A percentile compares a stretch with the other conserved stretches of the same genome.
Conservation (phyloP, 1,139 yeast genomes). For the Lipomyces yarrowii region DNA sequence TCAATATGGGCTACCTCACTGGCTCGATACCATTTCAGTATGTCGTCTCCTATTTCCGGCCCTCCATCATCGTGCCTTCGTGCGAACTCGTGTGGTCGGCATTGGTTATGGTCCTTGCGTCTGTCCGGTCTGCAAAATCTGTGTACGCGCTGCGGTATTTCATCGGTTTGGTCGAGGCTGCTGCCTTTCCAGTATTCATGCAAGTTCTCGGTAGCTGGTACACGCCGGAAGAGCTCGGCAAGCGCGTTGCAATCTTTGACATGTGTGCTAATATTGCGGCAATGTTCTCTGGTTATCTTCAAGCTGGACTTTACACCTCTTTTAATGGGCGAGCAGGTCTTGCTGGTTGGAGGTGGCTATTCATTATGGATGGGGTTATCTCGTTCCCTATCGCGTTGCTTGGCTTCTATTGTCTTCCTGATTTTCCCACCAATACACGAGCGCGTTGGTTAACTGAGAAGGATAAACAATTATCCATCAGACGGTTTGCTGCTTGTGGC, state of each 20-base stretch:
- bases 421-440: constrained; percentile 53
- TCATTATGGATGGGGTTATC: constrained; percentile 58
- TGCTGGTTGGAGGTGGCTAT: constrained; percentile 64
- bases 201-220: constrained; percentile 54
- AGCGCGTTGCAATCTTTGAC: constrained; percentile 48
- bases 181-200: constrained; percentile 59
- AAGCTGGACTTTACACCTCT: constrained; percentile 45
- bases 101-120: constrained; percentile 3
- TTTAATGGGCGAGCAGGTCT: constrained; percentile 39
- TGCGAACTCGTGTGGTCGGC: constrained; percentile 10
- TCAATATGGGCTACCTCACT: constrained; percentile 62
- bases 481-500: constrained; percentile 31
- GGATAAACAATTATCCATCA: constrained; percentile 8
- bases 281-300: constrained; percentile 51
- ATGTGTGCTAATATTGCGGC: constrained; percentile 48
- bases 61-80: constrained; percentile 8
- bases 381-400: constrained; percentile 55
- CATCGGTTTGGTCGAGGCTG: constrained; percentile 55
- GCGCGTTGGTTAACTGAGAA: constrained; percentile 3
- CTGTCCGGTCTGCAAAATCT: constrained; percentile 34
- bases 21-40: constrained; percentile 63
- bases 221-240: constrained; percentile 45
- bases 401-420: constrained; percentile 67
- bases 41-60: constrained; percentile 36
- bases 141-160: constrained; percentile 53